Evolutionary conservation across 805 yeast species (phyloP), one percentile per base, ranked within the genome.

Genomic region (Yamadazyma nakazawae): DNA sequence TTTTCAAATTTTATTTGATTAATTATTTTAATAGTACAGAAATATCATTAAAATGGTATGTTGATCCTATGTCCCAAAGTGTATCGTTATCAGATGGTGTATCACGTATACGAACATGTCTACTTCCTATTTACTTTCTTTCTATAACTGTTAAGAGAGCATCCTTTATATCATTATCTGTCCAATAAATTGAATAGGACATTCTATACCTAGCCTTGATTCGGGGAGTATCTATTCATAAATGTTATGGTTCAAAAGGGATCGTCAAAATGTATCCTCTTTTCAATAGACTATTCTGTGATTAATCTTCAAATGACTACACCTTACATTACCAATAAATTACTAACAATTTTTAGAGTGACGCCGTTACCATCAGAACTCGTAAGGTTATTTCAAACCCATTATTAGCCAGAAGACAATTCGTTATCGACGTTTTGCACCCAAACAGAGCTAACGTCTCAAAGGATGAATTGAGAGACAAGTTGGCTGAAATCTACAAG

Each of bases 341-440:
- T 56, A 56, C 60, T 56, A 56, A 56, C 60, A 47, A 26, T 34
- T 16, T 47, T 34, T 60, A 87, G 96, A 87, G 96, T 85, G 99
- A 94, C 95, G 91, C 98, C 75, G 91, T 94, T 80, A 94, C 99
- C 72, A 88, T 94, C 83, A 92, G 98, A 85, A 92, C 98, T 76
- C 87, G 98, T 86, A 92, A 85, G 82, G 97, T 92, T 81, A 88
- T 92, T 79, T 79, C 96, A 79, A 94, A 94, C 96, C 97, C 98
- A 74, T 87, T 94, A 75, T 87, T 94, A 78, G 91, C 89, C 74
- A 92, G 99, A 85, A 91, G 96, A 81, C 99, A 94, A 82, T 94
- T 94, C 76, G 99, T 94, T 81, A 84, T 94, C 73, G 99, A 94
- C 81, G 97, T 94, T 67, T 83, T 91, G 75, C 99, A 94, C 85